Conservation (phyloP, 2,329 filamentous ascomycete species). For the Microdochium paspali region DNA sequence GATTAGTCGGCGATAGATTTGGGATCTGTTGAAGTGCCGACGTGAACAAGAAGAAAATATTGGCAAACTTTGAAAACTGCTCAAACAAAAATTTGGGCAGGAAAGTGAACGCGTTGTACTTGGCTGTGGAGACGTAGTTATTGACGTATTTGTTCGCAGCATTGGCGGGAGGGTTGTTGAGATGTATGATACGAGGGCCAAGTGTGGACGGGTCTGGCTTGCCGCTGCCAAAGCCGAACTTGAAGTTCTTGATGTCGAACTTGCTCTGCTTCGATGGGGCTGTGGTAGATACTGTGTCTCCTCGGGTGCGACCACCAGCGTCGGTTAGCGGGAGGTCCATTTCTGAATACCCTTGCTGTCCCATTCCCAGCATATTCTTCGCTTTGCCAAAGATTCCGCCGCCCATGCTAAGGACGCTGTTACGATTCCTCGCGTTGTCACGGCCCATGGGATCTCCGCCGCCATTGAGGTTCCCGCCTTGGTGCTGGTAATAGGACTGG, state of each 20-base stretch:
- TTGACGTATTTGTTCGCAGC: conserved; percentile 81
- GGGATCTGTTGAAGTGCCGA: conserved; percentile 92
- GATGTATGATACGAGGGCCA: conserved; percentile 83
- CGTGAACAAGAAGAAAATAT: conserved; percentile 98
- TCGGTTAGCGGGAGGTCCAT: conserved; percentile 97
- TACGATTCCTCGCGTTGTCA: conserved; percentile 62
- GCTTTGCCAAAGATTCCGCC: conserved; percentile 80
- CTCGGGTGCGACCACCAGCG: conserved; percentile 36
- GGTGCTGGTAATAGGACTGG: conserved; percentile 75
- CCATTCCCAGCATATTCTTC: conserved; percentile 87
- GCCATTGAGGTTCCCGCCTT: conserved; percentile 36
- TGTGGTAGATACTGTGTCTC: conserved; percentile 14
- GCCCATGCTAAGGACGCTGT: conserved; percentile 80
- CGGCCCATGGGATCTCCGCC: conserved; percentile 32
- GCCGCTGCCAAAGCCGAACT: conserved; percentile 78
- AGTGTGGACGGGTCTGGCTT: conserved; percentile 85
- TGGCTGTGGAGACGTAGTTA: conserved; percentile 95
- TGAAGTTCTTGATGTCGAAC: conserved; percentile 70
- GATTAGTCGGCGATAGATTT: conserved; percentile 86
- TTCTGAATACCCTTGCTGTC: conserved; percentile 73
- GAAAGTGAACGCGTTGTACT: conserved; percentile 92
- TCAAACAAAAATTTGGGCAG: conserved; percentile 95
- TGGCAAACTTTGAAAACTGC: conserved; percentile 98
- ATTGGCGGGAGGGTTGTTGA: conserved; percentile 95
- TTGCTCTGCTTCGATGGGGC: conserved; percentile 37